These are phyloP conservation scores for Syzygium aqueum DNA, from an alignment of 345 rosid genomes.

Conservation along the genomic window DNA sequence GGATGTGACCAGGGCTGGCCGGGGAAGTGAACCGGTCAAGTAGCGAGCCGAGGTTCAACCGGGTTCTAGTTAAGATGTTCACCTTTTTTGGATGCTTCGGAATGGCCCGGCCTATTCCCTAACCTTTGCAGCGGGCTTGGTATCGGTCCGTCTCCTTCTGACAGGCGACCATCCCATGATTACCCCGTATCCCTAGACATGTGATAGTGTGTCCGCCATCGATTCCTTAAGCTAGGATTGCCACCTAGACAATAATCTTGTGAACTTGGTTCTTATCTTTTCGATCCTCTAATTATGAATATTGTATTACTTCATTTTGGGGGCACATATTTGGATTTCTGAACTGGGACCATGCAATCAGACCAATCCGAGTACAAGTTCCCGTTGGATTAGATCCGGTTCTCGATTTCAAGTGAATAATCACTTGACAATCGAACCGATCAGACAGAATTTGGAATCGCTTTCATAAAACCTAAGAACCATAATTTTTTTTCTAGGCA, in stretches of 20 bases:
- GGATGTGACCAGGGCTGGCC: background rate
- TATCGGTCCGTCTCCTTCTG: accelerated
- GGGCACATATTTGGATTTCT: too few species aligned
- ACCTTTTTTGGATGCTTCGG: too few species aligned
- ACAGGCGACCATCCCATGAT: background rate
- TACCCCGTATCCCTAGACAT: background rate
- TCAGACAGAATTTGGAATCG: too few species aligned
- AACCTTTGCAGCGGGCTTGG: background rate
- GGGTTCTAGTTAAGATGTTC: background rate
- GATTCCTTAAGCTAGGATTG: background rate
- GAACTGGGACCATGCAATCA: too few species aligned
- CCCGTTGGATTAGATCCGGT: too few species aligned
- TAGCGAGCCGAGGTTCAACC: background rate
- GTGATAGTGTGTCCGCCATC: background rate
- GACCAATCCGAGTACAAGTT: too few species aligned
- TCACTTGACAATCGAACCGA: too few species aligned
- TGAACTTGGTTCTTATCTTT: too few species aligned
- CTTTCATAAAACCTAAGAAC: too few species aligned
- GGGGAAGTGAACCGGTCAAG: background rate
- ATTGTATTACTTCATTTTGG: background rate
- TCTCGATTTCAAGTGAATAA: too few species aligned
- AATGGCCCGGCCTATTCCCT: too few species aligned
- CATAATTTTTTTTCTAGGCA: too few species aligned
- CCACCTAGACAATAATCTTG: accelerated
- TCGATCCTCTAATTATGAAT: background rate